Conservation (phyloP, 352 stramenopile genomes). For the Globisporangium spinosum region DNA sequence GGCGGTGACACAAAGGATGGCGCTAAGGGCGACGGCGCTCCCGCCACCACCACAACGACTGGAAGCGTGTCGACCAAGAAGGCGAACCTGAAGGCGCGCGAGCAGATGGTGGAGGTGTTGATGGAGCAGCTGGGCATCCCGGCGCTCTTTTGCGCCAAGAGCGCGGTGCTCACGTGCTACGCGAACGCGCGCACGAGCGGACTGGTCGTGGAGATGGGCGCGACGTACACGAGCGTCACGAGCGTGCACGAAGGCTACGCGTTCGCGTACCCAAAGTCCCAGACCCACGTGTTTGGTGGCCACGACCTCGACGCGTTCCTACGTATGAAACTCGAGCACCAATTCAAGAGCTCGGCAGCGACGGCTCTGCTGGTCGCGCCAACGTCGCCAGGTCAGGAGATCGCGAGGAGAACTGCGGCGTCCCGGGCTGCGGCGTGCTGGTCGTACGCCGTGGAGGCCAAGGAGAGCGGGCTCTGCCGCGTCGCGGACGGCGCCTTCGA, state of each 20-base stretch:
- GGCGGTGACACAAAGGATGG: background rate
- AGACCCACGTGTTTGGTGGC: slow-evolving; percentile 55
- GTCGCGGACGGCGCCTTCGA: slow-evolving; percentile 71
- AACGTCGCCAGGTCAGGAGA: slow-evolving; percentile 24
- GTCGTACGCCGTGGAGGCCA: slow-evolving; percentile 63
- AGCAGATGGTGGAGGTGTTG: slow-evolving; percentile 75
- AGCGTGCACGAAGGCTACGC: slow-evolving; percentile 80
- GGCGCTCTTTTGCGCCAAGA: slow-evolving; percentile 81
- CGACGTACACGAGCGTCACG: slow-evolving; percentile 71
- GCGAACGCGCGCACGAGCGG: slow-evolving; percentile 79
- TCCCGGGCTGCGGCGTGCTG: slow-evolving; percentile 23
- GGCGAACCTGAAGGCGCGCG: slow-evolving; percentile 41
- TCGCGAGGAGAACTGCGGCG: slow-evolving; percentile 17
- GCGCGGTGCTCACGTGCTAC: slow-evolving; percentile 78
- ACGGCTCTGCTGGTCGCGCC: background rate
- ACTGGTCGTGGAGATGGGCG: slow-evolving; percentile 76
- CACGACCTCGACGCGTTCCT: slow-evolving; percentile 68
- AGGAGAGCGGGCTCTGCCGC: slow-evolving; percentile 71
- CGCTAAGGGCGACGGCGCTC: slow-evolving; percentile 6
- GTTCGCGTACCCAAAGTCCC: slow-evolving; percentile 58
- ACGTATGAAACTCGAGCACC: slow-evolving; percentile 42
- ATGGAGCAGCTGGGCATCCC: slow-evolving; percentile 78
- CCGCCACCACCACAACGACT: background rate
- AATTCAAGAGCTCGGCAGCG: slow-evolving; percentile 23
- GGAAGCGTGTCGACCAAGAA: slow-evolving; percentile 40